phyloP scores from a whole-genome alignment of 2,329 filamentous ascomycete genomes.

The Beauveria caledonica region DNA sequence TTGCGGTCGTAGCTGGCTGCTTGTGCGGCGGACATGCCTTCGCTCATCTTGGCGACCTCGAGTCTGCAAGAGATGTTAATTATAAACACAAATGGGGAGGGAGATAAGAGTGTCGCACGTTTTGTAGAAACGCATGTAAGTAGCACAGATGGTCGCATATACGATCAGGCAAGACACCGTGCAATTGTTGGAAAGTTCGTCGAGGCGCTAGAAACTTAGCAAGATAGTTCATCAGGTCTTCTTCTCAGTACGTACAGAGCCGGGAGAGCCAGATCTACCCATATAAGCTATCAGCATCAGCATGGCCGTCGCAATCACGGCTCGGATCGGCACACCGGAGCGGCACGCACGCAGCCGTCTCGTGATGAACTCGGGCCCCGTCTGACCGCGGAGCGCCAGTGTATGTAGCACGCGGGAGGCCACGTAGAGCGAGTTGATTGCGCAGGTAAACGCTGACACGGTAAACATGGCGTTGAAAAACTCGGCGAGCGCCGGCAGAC shows the following conservation, averaged over 20 bases:
- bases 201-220: constrained; percentile 23
- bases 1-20: constrained; percentile 26
- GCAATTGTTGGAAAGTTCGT: constrained; percentile 29
- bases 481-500: constrained; percentile 26
- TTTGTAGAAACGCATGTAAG: constrained; percentile 31
- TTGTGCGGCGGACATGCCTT: constrained; percentile 29
- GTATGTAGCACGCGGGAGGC: constrained; percentile 29
- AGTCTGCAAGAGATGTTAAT: constrained; percentile 20
- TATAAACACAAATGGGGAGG: not conserved
- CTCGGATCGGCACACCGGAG: constrained; percentile 30
- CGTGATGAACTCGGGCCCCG: constrained; percentile 32
- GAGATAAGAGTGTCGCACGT: constrained; percentile 20
- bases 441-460: constrained; percentile 29
- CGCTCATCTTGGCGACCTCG: constrained; percentile 29
- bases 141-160: constrained; percentile 31
- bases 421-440: constrained; percentile 31
- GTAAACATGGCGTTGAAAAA: constrained; percentile 32
- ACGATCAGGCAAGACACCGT: constrained; percentile 32
- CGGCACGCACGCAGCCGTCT: constrained; percentile 26
- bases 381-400: constrained; percentile 28
- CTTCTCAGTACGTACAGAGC: constrained; percentile 22
- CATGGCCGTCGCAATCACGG: constrained; percentile 30
- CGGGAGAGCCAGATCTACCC: constrained; percentile 28
- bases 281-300: constrained; percentile 32
- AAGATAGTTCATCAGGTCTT: not conserved